These are phyloP conservation scores for Orychophragmus violaceus DNA, from an alignment of 345 rosid species.

Conservation along the genomic window DNA sequence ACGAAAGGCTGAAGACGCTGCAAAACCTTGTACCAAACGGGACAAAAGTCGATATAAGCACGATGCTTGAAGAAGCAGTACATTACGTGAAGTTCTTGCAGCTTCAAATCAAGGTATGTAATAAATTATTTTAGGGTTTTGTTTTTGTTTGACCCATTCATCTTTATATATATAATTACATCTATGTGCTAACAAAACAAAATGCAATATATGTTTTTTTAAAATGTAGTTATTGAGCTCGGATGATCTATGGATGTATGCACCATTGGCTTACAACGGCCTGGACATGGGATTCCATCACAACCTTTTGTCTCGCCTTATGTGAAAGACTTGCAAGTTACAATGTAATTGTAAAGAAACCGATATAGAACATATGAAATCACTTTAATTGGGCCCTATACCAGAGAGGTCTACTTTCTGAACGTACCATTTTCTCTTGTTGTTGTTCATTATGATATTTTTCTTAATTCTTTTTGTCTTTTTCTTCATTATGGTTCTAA, in stretches of 20 bases:
- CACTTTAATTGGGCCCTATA: not conserved
- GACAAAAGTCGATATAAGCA: slow-evolving; percentile 27
- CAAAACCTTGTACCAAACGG: slow-evolving; percentile 93
- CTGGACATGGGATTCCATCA: slow-evolving; percentile 66
- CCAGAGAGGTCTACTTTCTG: slow-evolving; percentile 12
- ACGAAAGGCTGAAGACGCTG: slow-evolving; percentile 39
- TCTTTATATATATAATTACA: not conserved
- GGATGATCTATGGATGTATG: slow-evolving; percentile 95
- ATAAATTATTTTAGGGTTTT: not conserved
- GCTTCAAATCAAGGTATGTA: slow-evolving; percentile 42
- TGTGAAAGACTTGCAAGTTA: slow-evolving; percentile 13
- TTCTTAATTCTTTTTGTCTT: slow-evolving; percentile 1
- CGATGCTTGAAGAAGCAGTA: not conserved
- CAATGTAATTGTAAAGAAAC: slow-evolving; percentile 8
- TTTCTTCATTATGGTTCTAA: slow-evolving; percentile 20
- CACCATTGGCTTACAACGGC: slow-evolving; percentile 92
- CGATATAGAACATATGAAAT: slow-evolving; percentile 13
- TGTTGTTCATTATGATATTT: not conserved
- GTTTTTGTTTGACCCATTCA: not conserved
- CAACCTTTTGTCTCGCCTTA: slow-evolving; percentile 44
- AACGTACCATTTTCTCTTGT: slow-evolving; percentile 6
- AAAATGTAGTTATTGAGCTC: slow-evolving; percentile 75
- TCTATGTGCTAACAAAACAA: not conserved
- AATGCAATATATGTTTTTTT: not conserved
- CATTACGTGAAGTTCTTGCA: not conserved